Conservation (phyloP, 1,139 yeast species). For the Suhomyces taliae region DNA sequence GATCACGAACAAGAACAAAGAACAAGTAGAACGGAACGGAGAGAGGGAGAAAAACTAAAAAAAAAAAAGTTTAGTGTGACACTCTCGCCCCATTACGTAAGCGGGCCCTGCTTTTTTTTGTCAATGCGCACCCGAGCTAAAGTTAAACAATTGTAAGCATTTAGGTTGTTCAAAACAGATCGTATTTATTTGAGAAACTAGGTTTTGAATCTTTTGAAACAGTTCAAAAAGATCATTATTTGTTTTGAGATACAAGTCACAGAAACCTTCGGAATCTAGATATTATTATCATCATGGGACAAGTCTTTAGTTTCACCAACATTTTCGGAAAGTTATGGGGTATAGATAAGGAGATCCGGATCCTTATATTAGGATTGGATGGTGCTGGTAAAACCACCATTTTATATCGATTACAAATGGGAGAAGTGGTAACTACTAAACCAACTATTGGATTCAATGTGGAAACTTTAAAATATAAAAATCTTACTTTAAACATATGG, state of each 20-base stretch:
- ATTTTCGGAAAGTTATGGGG: constrained; percentile 90
- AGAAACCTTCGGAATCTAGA: background rate
- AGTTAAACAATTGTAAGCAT: too few species aligned
- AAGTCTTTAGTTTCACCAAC: constrained; percentile 69
- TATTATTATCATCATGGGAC: constrained; percentile 58
- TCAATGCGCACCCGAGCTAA: too few species aligned
- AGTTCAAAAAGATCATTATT: too few species aligned
- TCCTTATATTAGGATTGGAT: constrained; percentile 87
- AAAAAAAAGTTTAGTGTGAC: too few species aligned
- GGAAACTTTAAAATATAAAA: constrained; percentile 87
- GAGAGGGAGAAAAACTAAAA: too few species aligned
- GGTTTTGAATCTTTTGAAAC: too few species aligned
- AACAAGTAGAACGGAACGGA: too few species aligned
- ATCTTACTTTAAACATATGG: constrained; percentile 83
- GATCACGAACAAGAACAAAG: too few species aligned
- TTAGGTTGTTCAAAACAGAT: too few species aligned
- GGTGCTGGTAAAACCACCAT: constrained; percentile 99
- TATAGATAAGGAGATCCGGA: constrained; percentile 83
- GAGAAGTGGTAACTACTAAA: constrained; percentile 91
- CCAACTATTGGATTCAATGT: constrained; percentile 97
- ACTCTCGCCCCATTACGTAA: too few species aligned
- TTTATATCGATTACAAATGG: constrained; percentile 84
- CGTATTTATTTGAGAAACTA: too few species aligned
- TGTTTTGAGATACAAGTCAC: background rate
- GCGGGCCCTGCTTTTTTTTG: too few species aligned